phyloP scores from a whole-genome alignment of 202 grass and related monocot species.

The Zoysia matrella region DNA sequence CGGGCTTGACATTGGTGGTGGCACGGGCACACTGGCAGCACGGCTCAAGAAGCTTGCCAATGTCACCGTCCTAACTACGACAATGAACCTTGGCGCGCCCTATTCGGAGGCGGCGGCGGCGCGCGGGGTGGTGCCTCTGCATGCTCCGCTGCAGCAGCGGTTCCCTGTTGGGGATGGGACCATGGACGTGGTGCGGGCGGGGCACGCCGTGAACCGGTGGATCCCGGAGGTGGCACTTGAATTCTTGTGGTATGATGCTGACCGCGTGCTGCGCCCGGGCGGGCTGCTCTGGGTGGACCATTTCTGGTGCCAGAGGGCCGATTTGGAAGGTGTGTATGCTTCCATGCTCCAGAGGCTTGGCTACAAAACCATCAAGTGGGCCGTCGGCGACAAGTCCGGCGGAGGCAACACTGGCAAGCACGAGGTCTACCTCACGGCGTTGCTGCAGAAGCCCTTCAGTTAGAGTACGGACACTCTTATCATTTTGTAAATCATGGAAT shows the following conservation, averaged over 20 bases:
- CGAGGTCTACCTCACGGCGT: slow-evolving; percentile 72
- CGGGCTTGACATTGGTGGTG: slow-evolving; percentile 79
- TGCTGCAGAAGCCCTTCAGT: slow-evolving; percentile 65
- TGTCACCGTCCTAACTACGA: slow-evolving; percentile 79
- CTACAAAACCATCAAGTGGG: slow-evolving; percentile 84
- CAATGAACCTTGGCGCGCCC: slow-evolving; percentile 78
- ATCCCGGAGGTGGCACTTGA: slow-evolving; percentile 75
- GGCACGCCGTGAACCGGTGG: slow-evolving; percentile 96
- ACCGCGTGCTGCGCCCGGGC: slow-evolving; percentile 71
- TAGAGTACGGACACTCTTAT: not conserved
- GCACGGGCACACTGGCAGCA: slow-evolving; percentile 68
- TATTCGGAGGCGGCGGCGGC: slow-evolving; percentile 84
- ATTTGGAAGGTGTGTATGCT: slow-evolving; percentile 69
- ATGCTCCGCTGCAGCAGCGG: slow-evolving; percentile 87
- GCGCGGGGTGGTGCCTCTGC: slow-evolving; percentile 70
- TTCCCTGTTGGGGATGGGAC: slow-evolving; percentile 74
- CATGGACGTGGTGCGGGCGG: slow-evolving; percentile 80
- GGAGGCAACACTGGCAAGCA: slow-evolving; percentile 50
- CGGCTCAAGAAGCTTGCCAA: slow-evolving; percentile 69
- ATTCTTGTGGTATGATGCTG: slow-evolving; percentile 90
- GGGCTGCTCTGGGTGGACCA: slow-evolving; percentile 88
- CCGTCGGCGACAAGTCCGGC: slow-evolving; percentile 60
- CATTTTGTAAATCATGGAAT: not conserved
- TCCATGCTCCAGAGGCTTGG: slow-evolving; percentile 62
- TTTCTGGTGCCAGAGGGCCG: slow-evolving; percentile 73